Base-by-base conservation (phyloP, 495 filamentous ascomycete genomes). In the Xylaria bambusicola region DNA sequence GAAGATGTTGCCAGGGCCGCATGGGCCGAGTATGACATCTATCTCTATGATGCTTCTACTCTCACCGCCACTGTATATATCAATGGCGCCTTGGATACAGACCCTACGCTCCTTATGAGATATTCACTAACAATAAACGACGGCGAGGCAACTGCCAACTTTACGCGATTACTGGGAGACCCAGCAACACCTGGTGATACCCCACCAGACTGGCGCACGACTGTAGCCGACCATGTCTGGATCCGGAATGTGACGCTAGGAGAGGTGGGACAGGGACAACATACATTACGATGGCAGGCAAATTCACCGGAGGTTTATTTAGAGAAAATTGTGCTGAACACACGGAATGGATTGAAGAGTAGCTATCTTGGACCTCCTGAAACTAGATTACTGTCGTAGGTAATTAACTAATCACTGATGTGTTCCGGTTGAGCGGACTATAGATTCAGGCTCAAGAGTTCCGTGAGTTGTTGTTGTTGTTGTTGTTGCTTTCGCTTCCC, bases 341-440 rank as follows among this genome's bases (percentile, higher is more conserved):
- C 85, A 17, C 24, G 56, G 18, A 82, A 80, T 4, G 82, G 79
- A n/a, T 76, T 86, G 40, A 75, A 72, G 56, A 61, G 67, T 40
- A 82, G 77, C 56, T 87, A 88, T 71, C 67, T 87, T 36, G 85
- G 85, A 15, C 84, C 85, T 36, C 82, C 83, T 7, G 82, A 84
- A 75, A 82, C 54, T 0, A 38, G 9, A 13, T 23, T 48, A 26
- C 21, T 57, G 26, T 23, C 3, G 40, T 53, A 53, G 21, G 49
- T n/a, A n/a, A n/a, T n/a, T n/a, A n/a, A n/a, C n/a, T n/a, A n/a
- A n/a, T n/a, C n/a, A n/a, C n/a, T n/a, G n/a, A n/a, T n/a, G n/a
- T n/a, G n/a, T n/a, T n/a, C n/a, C n/a, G n/a, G n/a, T n/a, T n/a
- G n/a, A n/a, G n/a, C n/a, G n/a, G n/a, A n/a, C n/a, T 3, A 38